These are phyloP conservation scores for Aureobasidium pullulans DNA, from an alignment of 2,329 filamentous ascomycete genomes.

Conservation along the genomic window DNA sequence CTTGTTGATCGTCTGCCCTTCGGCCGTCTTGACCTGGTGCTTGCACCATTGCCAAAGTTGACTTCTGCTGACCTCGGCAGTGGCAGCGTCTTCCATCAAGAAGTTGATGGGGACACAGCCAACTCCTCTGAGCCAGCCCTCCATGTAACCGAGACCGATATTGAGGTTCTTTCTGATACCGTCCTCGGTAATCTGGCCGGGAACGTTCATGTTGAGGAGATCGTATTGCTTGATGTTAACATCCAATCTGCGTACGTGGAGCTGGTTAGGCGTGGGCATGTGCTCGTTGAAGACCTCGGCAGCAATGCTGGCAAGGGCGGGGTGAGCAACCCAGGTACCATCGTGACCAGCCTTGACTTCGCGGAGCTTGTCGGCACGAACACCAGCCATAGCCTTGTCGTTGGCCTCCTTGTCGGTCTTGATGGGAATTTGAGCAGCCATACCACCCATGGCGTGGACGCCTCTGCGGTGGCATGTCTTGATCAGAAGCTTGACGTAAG, in stretches of 20 bases:
- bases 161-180: constrained; percentile 97
- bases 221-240: constrained; percentile 81
- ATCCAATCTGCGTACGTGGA: constrained; percentile 84
- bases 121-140: constrained; percentile 90
- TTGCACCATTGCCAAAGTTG: constrained; percentile 96
- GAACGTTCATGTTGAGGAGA: constrained; percentile 95
- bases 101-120: constrained; percentile 98
- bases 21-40: constrained; percentile 65
- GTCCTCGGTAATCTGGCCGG: constrained; percentile 82
- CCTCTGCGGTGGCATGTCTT: constrained; percentile 95
- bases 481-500: constrained; percentile 94
- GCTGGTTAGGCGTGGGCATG: constrained; percentile 98
- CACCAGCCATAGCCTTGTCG: constrained; percentile 86
- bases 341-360: constrained; percentile 94
- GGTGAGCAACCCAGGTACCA: constrained; percentile 95
- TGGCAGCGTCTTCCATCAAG: constrained; percentile 97
- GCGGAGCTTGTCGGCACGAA: constrained; percentile 90
- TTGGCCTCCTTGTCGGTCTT: constrained; percentile 89
- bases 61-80: constrained; percentile 86
- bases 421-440: constrained; percentile 98
- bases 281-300: constrained; percentile 92
- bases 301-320: constrained; percentile 80
- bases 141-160: constrained; percentile 97
- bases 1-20: constrained; percentile 92
- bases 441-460: constrained; percentile 98